These are phyloP conservation scores for Xylariaceae sp. DNA, from an alignment of 2,329 filamentous ascomycete species.

Conservation along the genomic window DNA sequence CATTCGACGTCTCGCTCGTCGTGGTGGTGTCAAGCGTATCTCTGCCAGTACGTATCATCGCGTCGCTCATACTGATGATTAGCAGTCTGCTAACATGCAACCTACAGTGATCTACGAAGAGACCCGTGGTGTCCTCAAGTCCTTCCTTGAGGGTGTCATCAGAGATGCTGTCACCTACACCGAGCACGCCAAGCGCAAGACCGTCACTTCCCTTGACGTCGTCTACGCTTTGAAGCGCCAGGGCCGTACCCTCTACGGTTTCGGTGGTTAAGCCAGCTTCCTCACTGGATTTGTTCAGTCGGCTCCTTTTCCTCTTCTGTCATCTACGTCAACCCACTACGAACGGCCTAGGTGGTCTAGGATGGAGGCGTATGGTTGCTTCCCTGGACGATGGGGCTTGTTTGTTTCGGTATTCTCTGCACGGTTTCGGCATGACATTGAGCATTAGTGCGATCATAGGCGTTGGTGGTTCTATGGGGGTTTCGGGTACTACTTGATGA, in stretches of 20 bases:
- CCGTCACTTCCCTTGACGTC: slow-evolving; percentile 60
- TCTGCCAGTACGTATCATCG: slow-evolving; percentile 65
- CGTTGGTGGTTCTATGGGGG: slow-evolving; percentile 30
- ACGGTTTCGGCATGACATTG: slow-evolving; percentile 32
- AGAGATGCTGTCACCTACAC: slow-evolving; percentile 76
- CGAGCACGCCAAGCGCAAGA: slow-evolving; percentile 77
- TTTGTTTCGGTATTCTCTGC: slow-evolving; percentile 17
- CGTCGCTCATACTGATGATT: background rate
- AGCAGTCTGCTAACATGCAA: slow-evolving; percentile 1
- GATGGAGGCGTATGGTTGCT: slow-evolving; percentile 6
- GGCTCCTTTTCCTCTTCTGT: slow-evolving; percentile 6
- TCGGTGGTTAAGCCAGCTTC: slow-evolving; percentile 52
- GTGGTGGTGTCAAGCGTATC: slow-evolving; percentile 99
- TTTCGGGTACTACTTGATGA: slow-evolving; percentile 27
- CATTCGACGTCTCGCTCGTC: slow-evolving; percentile 95
- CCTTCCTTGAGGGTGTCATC: slow-evolving; percentile 78
- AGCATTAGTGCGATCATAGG: slow-evolving; percentile 26
- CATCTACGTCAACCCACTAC: slow-evolving; percentile 5
- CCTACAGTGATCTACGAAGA: slow-evolving; percentile 71
- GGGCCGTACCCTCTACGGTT: slow-evolving; percentile 63
- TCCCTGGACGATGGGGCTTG: background rate
- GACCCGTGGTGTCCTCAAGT: slow-evolving; percentile 77
- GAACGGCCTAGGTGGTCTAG: background rate
- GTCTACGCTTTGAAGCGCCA: slow-evolving; percentile 61
- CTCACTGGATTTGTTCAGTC: background rate